A percentile compares a stretch with the other conserved stretches of the same genome.
Conservation (phyloP, 805 yeast genomes). For the Debaryomyces maramus region DNA sequence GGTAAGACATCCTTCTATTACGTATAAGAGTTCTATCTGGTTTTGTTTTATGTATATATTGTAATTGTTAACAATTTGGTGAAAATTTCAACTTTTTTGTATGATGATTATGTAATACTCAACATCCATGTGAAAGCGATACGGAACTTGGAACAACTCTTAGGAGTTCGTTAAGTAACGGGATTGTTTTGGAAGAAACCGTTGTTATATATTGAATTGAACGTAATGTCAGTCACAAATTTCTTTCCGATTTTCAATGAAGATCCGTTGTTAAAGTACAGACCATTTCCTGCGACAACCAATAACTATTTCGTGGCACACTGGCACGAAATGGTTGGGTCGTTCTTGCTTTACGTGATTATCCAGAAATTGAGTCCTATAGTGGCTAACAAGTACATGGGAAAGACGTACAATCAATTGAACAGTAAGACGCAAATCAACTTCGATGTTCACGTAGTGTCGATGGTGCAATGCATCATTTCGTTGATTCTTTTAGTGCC, state of each 20-base stretch:
- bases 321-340: constrained; percentile 69
- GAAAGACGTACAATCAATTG: constrained; percentile 52
- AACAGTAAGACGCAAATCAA: constrained; percentile 54
- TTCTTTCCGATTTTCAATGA: constrained; percentile 25
- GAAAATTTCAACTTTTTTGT: no score
- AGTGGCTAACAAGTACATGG: constrained; percentile 50
- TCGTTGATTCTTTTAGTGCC: constrained; percentile 64
- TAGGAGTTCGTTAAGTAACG: no score
- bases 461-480: constrained; percentile 77
- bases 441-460: constrained; percentile 88
- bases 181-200: no score
- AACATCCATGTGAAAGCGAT: no score
- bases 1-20: constrained; percentile 59
- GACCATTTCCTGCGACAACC: constrained; percentile 50
- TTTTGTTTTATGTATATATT: neutral
- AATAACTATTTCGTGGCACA: constrained; percentile 49
- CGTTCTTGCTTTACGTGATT: constrained; percentile 59
- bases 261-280: constrained; percentile 45
- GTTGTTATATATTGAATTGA: no score
- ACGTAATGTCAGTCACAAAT: neutral
- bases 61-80: no score
- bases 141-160: no score
- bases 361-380: constrained; percentile 55
- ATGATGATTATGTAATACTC: no score
- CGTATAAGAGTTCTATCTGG: no score